Evolutionary conservation across 768 basidiomycete genomes (phyloP).

Genomic region (Lactifluus rugatus): DNA sequence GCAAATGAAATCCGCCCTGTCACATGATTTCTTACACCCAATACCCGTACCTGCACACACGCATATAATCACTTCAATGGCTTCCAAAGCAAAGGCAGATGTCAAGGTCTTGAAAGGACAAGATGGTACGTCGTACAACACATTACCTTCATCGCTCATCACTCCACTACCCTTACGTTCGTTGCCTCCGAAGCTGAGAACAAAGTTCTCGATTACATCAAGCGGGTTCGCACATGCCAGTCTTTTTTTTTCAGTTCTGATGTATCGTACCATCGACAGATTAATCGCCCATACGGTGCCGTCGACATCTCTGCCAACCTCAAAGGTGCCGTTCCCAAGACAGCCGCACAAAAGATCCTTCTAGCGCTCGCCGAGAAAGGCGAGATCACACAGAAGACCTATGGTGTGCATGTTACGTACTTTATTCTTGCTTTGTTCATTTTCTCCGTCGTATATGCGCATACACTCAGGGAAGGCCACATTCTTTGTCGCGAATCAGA

Average conservation of each 20-base stretch:
- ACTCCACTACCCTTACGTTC: background rate
- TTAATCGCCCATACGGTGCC: slow-evolving; percentile 90
- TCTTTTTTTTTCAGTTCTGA: background rate
- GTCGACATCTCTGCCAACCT: slow-evolving; percentile 88
- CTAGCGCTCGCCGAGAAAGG: slow-evolving; percentile 77
- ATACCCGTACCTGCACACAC: too few species aligned
- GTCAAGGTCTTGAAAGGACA: slow-evolving; percentile 19
- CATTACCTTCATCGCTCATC: too few species aligned
- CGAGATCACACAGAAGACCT: slow-evolving; percentile 69
- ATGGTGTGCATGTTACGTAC: slow-evolving; percentile 39
- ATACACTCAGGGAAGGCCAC: slow-evolving; percentile 59
- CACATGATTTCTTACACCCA: background rate
- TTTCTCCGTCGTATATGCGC: background rate
- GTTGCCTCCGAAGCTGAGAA: slow-evolving; percentile 11
- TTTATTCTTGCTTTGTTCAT: background rate
- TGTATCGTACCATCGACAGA: slow-evolving; percentile 33
- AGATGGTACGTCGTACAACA: slow-evolving; percentile 9
- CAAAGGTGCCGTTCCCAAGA: slow-evolving; percentile 80
- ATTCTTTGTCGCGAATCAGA: slow-evolving; percentile 82
- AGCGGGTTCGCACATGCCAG: slow-evolving; percentile 8
- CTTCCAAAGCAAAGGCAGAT: slow-evolving; percentile 14
- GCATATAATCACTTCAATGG: background rate
- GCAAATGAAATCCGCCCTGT: background rate
- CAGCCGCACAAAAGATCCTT: slow-evolving; percentile 77
- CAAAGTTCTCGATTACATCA: slow-evolving; percentile 17